A percentile compares a stretch with the other conserved stretches of the same genome.
Evolutionary conservation across 331 rosid genomes (phyloP).

Genomic region (Ulmus americana): DNA sequence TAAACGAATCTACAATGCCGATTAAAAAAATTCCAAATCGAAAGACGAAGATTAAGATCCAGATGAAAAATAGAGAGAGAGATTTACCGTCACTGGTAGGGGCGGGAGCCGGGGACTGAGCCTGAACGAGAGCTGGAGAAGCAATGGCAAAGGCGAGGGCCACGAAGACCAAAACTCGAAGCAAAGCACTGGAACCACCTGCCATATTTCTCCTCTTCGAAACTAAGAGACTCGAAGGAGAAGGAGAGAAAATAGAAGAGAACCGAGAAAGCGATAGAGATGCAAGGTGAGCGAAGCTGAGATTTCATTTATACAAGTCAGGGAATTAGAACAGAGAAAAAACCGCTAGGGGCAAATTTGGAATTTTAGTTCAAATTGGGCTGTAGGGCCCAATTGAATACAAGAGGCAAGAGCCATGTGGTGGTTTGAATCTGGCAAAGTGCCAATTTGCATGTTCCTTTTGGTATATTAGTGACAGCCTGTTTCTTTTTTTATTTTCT

Average conservation of each 20-base stretch:
- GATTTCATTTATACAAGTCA: no score
- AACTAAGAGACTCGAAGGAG: neutral
- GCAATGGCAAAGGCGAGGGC: conserved; percentile 34
- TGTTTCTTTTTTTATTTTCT: neutral
- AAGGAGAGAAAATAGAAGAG: neutral
- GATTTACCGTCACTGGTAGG: conserved; percentile 55
- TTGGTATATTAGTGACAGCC: conserved; percentile 9
- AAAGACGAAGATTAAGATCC: neutral
- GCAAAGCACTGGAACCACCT: conserved; percentile 17
- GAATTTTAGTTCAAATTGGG: neutral
- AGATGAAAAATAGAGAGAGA: neutral
- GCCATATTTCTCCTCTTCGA: conserved; percentile 27
- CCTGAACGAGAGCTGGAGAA: conserved; percentile 27
- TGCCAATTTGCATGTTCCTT: neutral
- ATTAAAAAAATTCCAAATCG: neutral
- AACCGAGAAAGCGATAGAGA: neutral
- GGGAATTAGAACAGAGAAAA: no score
- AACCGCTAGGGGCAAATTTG: neutral
- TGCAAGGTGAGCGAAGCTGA: no score
- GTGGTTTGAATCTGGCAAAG: neutral
- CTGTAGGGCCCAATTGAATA: conserved; percentile 9
- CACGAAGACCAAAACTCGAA: conserved; percentile 26
- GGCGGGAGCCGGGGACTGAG: conserved; percentile 43
- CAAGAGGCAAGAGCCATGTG: conserved; percentile 37
- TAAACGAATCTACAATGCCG: no score